Base-by-base conservation (phyloP, 441 rosid species). In the Geranium incanum region DNA sequence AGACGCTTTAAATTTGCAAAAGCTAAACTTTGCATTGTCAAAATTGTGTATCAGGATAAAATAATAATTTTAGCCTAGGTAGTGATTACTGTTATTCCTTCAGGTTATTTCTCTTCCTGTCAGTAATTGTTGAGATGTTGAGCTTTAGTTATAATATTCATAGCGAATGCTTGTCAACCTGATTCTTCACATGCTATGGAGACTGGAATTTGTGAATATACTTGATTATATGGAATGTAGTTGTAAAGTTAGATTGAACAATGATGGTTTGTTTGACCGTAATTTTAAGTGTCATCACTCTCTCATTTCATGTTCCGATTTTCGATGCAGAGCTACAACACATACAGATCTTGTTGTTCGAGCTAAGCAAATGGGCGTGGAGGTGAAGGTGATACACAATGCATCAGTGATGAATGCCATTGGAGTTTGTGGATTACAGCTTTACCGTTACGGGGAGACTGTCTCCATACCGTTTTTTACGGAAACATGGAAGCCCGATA, bases 321-420 rank as follows among this genome's bases (percentile, higher is more conserved):
- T 75, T 72, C 63, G 73, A 72, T 74, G 74, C 82, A 94, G 97
- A 75, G 99, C 97, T 67, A 95, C 99, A 3, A 92, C 98, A 6
- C 97, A 92, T 72, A 81, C 87, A 2, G 98, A 89, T 80, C 91
- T 95, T 72, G 95, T 92, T 74, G 99, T 95, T 68, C 82, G 93
- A 76, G 99, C 98, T 12, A 91, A 86, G 87, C 78, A 77, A 68
- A 79, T 84, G 52, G 88, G 96, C 66, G 83, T 92, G 28, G 80
- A 79, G 48, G 92, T 92, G 41, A 88, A 86, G 80, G 97, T 88
- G 60, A 82, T 95, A 52, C 93, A 87, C 78, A 92, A 95, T 79
- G 98, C 98, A 59, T 95, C 99, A 0, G 95, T 91, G 71, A 92
- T 95, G 96, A 95, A 91, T 78, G 99, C 96, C 0, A 79, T 95